Evolutionary conservation across 163 green algal species (phyloP).

Genomic region (Trebouxia gelatinosa): DNA sequence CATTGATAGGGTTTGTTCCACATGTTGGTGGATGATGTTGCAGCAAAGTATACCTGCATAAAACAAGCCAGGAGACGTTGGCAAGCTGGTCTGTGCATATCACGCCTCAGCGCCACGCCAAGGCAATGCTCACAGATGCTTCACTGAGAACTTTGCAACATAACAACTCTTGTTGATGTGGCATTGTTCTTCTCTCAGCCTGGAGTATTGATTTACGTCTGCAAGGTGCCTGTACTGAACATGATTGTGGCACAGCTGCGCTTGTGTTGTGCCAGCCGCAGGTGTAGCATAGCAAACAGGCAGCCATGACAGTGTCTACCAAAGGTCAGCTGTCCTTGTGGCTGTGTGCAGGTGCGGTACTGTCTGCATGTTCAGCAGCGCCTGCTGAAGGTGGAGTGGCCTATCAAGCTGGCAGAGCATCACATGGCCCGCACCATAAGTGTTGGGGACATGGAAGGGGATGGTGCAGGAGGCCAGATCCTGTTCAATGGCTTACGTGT

Average conservation of each 20-base stretch:
- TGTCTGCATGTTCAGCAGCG: constrained; percentile 31
- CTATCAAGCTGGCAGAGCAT: constrained; percentile 28
- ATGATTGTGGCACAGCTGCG: neutral
- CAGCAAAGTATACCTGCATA: too few species aligned
- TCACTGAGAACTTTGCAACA: too few species aligned
- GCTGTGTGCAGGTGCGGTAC: constrained; percentile 16
- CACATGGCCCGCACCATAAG: constrained; percentile 20
- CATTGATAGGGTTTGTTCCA: too few species aligned
- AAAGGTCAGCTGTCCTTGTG: neutral
- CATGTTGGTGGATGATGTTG: too few species aligned
- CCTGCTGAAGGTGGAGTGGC: constrained; percentile 26
- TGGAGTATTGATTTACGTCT: too few species aligned
- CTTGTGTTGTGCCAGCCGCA: neutral
- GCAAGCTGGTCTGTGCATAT: too few species aligned
- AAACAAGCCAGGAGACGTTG: too few species aligned
- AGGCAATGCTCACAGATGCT: too few species aligned
- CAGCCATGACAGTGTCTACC: too few species aligned
- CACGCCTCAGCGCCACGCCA: too few species aligned
- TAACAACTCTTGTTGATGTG: neutral
- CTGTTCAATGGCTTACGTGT: constrained; percentile 57
- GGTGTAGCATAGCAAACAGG: neutral
- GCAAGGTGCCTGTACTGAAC: neutral
- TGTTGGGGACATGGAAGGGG: constrained; percentile 18
- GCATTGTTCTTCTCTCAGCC: neutral
- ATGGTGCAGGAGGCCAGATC: neutral